Evolutionary conservation across 768 basidiomycete species (phyloP), one percentile per base, ranked within the genome.

Genomic region (Kwoniella dendrophila): DNA sequence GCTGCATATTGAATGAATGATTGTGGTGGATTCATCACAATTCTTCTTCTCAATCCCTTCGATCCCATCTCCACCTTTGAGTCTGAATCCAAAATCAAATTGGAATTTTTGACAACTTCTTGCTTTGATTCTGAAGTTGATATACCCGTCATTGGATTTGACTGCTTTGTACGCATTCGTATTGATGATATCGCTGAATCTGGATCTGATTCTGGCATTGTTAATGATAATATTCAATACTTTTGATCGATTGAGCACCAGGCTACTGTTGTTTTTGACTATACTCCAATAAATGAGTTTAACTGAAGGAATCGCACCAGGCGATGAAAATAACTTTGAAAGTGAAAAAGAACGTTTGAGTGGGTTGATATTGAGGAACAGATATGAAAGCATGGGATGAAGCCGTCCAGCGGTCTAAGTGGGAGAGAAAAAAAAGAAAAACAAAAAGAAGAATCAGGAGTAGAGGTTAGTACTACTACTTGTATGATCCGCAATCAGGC

Each of bases 11-110:
- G 50, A n/a, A 74, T 52, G 60, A 71, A 74, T 3, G 68, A 68
- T 45, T 62, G 29, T 27, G 72, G 72, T 6, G 72, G 72, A 36
- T 71, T 71, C 65, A 74, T 67, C 34, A 70, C 66, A 40, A 74
- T 71, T 24, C 72, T 50, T 47, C 56, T 62, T 32, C n/a, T n/a
- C 16, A 51, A 33, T 51, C 11, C 6, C 10, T 22, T 8, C 20
- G 43, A 44, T 11, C 11, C 20, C 20, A 6, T 20, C 43, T 44
- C 11, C 6, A 44, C 6, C 20, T 44, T 6, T 20, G 43, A 44
- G 6, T 44, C 43, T 6, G 43, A 44, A 24, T 38, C 8, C 8
- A 8, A 38, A 38, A 18, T 8, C 8, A 38, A 38, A 38, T 8
- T 16, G 38, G 38, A 20, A 40, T 4, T 6, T 24, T 44, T n/a